These are phyloP conservation scores for Shiraia sp. DNA, from an alignment of 2,329 filamentous ascomycete genomes.

Conservation along the genomic window DNA sequence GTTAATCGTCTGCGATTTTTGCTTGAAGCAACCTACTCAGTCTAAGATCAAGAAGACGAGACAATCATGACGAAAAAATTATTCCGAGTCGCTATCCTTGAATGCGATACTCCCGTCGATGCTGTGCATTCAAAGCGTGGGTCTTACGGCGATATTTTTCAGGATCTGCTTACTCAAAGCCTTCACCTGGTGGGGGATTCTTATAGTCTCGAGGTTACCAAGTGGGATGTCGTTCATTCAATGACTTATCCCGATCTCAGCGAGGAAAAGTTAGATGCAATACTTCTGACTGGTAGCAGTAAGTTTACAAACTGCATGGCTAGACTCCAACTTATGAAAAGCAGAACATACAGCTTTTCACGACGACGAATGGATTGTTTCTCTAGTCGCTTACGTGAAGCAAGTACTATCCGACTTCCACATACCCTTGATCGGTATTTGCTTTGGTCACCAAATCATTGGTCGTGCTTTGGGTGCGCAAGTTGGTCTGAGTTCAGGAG, in stretches of 20 bases:
- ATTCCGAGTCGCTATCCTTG: neutral
- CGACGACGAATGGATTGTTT: conserved; percentile 70
- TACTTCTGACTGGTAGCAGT: conserved; percentile 73
- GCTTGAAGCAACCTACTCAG: too few relatives aligned
- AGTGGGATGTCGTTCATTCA: conserved; percentile 69
- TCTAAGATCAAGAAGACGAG: too few relatives aligned
- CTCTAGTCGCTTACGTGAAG: conserved; percentile 68
- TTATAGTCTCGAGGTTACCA: conserved; percentile 58
- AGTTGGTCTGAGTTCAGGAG: conserved; percentile 64
- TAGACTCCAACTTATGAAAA: neutral
- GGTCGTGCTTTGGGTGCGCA: conserved; percentile 69
- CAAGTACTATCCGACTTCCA: conserved; percentile 59
- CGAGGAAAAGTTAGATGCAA: conserved; percentile 68
- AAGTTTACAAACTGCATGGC: conserved; percentile 14
- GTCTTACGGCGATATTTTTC: neutral
- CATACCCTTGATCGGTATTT: conserved; percentile 73
- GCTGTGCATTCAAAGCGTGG: neutral
- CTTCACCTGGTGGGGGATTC: neutral
- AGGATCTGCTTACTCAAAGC: neutral
- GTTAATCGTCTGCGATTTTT: too few relatives aligned
- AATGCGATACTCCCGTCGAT: neutral
- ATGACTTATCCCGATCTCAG: conserved; percentile 67
- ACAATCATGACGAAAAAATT: too few relatives aligned
- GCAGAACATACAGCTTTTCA: conserved; percentile 62
- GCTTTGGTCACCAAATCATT: conserved; percentile 82